phyloP scores from a whole-genome alignment of 257 asterid species.

The Marsdenia floribunda region DNA sequence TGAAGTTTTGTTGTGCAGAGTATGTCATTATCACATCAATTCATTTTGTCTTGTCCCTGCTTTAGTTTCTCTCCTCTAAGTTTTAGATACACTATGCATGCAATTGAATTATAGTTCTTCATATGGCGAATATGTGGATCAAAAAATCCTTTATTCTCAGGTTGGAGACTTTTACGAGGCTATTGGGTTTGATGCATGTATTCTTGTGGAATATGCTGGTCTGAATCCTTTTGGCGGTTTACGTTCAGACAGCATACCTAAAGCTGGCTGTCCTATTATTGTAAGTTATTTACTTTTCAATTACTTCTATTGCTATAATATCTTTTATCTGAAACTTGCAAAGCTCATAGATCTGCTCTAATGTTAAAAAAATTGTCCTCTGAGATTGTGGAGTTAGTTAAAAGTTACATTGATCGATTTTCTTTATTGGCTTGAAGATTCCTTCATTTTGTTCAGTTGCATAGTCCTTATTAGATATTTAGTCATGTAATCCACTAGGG shows the following conservation, averaged over 20 bases:
- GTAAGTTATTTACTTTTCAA: conserved; percentile 35
- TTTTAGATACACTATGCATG: background rate
- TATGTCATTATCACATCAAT: conserved; percentile 30
- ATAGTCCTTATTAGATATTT: background rate
- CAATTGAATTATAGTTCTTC: background rate
- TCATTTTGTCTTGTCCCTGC: conserved; percentile 13
- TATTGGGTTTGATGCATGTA: conserved; percentile 89
- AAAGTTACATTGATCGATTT: background rate
- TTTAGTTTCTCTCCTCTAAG: conserved; percentile 6
- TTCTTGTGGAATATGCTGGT: conserved; percentile 97
- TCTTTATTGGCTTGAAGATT: background rate
- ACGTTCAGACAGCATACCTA: conserved; percentile 86
- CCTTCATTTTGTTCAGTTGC: background rate
- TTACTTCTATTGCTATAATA: background rate
- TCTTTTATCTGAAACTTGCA: background rate
- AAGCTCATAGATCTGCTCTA: background rate
- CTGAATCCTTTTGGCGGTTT: conserved; percentile 96
- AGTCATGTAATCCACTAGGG: background rate
- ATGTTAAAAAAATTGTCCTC: background rate
- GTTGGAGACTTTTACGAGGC: conserved; percentile 99
- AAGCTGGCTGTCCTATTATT: conserved; percentile 98
- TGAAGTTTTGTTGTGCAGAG: conserved; percentile 92
- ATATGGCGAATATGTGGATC: background rate
- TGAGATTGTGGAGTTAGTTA: background rate
- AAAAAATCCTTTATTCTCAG: conserved; percentile 30